Evolutionary conservation across 176 grass and related monocot genomes (phyloP).

Genomic region (Neostapfia colusana): DNA sequence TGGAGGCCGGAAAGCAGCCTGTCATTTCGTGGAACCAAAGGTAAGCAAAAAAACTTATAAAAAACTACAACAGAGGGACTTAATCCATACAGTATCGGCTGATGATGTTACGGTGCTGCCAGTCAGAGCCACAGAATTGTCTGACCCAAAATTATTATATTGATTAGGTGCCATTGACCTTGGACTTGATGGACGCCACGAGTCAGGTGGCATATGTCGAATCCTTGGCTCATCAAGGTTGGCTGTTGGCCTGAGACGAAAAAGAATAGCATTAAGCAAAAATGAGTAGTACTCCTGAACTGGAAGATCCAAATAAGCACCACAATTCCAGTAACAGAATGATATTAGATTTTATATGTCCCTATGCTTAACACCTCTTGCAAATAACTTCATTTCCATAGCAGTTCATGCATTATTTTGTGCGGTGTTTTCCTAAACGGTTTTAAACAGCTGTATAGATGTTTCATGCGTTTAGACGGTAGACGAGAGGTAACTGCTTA

Average conservation of each 20-base stretch:
- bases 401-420: background rate
- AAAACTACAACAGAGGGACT: conserved; percentile 32
- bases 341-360: background rate
- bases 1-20: conserved; percentile 58
- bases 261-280: conserved; percentile 26
- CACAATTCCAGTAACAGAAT: background rate
- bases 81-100: conserved; percentile 65
- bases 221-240: conserved; percentile 88
- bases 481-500: too few species aligned
- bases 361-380: background rate
- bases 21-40: conserved; percentile 25
- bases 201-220: conserved; percentile 55
- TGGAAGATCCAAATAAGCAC: conserved; percentile 2
- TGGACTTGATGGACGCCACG: conserved; percentile 75
- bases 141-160: conserved; percentile 66
- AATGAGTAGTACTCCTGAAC: background rate
- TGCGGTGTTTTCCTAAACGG: too few species aligned
- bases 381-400: conserved; percentile 10
- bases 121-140: conserved; percentile 49
- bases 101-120: conserved; percentile 55
- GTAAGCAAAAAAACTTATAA: conserved; percentile 28
- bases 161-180: conserved; percentile 61
- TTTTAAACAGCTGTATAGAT: too few species aligned
- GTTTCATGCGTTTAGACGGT: too few species aligned
- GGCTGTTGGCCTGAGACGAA: conserved; percentile 60